Percentiles rank a stretch among this genome's conserved stretches.
Evolutionary conservation across 179 eudicot species (phyloP).

Genomic region (Beta lomatogona): DNA sequence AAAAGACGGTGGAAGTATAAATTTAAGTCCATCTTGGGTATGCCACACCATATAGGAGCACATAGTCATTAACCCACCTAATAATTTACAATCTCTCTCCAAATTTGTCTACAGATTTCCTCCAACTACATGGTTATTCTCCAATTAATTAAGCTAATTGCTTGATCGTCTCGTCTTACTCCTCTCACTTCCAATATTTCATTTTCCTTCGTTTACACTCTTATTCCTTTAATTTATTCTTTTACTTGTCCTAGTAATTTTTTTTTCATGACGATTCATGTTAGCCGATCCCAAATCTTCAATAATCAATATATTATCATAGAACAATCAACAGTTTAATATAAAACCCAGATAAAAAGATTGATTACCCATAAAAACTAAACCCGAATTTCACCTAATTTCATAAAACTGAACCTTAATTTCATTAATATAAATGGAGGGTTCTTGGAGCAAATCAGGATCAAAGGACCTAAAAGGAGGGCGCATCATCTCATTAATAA

Average conservation of each 20-base stretch:
- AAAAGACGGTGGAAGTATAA: neutral
- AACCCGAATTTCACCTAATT: neutral
- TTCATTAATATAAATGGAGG: constrained; percentile 77
- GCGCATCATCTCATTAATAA: constrained; percentile 64
- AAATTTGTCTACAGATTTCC: neutral
- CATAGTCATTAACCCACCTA: neutral
- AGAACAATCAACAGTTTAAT: neutral
- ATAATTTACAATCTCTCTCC: neutral
- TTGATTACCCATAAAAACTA: neutral
- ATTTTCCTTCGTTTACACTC: too few relatives aligned
- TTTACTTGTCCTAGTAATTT: too few relatives aligned
- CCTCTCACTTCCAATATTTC: too few relatives aligned
- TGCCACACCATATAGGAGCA: neutral
- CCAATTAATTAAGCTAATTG: neutral
- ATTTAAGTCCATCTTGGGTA: too few relatives aligned
- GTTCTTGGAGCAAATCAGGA: constrained; percentile 76
- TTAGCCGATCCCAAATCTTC: neutral
- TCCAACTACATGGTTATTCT: neutral
- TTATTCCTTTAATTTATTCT: too few relatives aligned
- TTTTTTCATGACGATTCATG: too few relatives aligned
- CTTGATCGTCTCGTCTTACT: too few relatives aligned
- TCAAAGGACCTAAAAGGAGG: constrained; percentile 75
- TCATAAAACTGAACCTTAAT: neutral
- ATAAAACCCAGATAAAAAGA: constrained; percentile 22
- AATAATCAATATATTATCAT: neutral